These are phyloP conservation scores for Lachancea sp. DNA, from an alignment of 805 yeast species.

Conservation along the genomic window DNA sequence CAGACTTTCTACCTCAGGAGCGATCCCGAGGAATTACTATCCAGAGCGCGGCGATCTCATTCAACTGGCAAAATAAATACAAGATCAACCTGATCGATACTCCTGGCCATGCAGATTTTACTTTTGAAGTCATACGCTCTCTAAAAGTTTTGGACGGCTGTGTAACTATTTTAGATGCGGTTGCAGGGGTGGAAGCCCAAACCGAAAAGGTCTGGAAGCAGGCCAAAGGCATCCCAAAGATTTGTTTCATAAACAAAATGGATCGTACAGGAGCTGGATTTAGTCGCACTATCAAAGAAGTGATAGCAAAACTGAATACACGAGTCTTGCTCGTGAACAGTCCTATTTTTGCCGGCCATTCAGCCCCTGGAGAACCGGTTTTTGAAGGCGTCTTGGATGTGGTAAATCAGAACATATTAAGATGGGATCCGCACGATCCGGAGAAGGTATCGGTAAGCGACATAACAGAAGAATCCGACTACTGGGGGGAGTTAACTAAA, in stretches of 20 bases:
- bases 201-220: constrained; percentile 97
- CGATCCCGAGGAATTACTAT: constrained; percentile 91
- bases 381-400: constrained; percentile 58
- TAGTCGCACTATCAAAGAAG: constrained; percentile 80
- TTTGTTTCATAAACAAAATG: constrained; percentile 89
- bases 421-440: constrained; percentile 38
- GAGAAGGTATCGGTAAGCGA: constrained; percentile 42
- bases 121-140: constrained; percentile 87
- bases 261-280: constrained; percentile 95
- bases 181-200: constrained; percentile 97
- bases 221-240: constrained; percentile 67
- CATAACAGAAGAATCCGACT: constrained; percentile 38
- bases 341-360: constrained; percentile 57
- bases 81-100: constrained; percentile 88
- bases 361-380: constrained; percentile 17
- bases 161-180: constrained; percentile 87
- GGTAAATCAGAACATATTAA: constrained; percentile 43
- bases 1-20: constrained; percentile 87
- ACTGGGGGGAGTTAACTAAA: constrained; percentile 43
- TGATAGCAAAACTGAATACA: constrained; percentile 68
- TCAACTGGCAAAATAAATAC: constrained; percentile 67
- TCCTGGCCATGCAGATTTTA: constrained; percentile 97
- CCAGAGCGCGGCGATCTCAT: constrained; percentile 90
- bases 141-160: constrained; percentile 91
- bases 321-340: constrained; percentile 67